These are phyloP conservation scores for Solanum chilense DNA, from an alignment of 257 asterid genomes.

Conservation along the genomic window DNA sequence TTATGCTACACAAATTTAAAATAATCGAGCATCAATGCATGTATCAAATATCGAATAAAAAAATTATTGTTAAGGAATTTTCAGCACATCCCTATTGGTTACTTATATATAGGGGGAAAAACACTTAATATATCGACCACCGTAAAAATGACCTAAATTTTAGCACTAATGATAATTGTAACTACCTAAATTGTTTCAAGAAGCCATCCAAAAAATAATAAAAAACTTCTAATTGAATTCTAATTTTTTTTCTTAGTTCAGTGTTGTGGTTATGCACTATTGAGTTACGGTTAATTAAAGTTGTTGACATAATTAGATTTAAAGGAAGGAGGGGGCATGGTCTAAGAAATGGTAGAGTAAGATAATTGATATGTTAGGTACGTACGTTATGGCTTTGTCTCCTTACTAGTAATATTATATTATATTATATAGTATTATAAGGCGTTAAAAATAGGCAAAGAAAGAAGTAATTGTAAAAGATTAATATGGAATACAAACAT, in stretches of 20 bases:
- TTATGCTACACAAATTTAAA: too few relatives aligned
- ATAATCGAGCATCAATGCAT: fast-evolving
- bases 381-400: slow-evolving; percentile 5
- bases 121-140: not conserved
- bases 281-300: not conserved
- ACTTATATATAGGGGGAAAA: not conserved
- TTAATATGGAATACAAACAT: not conserved
- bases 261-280: not conserved
- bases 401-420: not conserved
- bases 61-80: not conserved
- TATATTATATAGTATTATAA: not conserved
- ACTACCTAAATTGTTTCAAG: not conserved
- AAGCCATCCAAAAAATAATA: not conserved
- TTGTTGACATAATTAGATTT: not conserved
- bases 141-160: not conserved
- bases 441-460: not conserved
- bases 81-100: not conserved
- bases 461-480: not conserved
- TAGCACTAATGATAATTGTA: not conserved
- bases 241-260: not conserved
- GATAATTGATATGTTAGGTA: not conserved
- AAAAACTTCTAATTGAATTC: not conserved
- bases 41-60: too few relatives aligned
- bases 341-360: not conserved
- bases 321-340: not conserved